Conservation (phyloP, 805 yeast species). For the Nakazawaea ambrosiae region DNA sequence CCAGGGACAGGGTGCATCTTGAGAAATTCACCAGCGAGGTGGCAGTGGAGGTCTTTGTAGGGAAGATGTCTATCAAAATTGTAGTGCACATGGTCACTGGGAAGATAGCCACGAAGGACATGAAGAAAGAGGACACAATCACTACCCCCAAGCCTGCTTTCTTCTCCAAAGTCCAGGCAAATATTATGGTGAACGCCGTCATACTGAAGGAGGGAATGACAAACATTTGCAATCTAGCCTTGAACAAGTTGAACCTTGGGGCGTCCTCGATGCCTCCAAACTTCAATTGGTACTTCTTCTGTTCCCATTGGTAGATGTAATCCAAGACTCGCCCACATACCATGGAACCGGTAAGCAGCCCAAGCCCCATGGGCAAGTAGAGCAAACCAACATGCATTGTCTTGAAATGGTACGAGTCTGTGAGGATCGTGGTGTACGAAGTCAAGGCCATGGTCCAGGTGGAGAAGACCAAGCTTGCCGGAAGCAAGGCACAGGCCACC, state of each 20-base stretch:
- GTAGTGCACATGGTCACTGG: slow-evolving; percentile 51
- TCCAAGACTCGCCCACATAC: slow-evolving; percentile 52
- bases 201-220: slow-evolving; percentile 32
- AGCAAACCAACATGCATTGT: slow-evolving; percentile 61
- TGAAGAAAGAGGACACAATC: slow-evolving; percentile 44
- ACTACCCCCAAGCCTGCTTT: slow-evolving; percentile 40
- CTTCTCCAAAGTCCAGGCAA: slow-evolving; percentile 59
- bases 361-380: slow-evolving; percentile 69
- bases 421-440: slow-evolving; percentile 50
- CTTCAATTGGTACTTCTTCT: slow-evolving; percentile 22
- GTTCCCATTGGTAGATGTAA: slow-evolving; percentile 33
- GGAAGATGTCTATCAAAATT: slow-evolving; percentile 59
- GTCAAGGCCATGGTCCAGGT: slow-evolving; percentile 68
- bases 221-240: slow-evolving; percentile 40
- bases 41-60: slow-evolving; percentile 57
- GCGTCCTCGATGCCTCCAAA: slow-evolving; percentile 10
- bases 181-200: slow-evolving; percentile 34
- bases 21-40: slow-evolving; percentile 58
- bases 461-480: slow-evolving; percentile 58
- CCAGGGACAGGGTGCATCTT: slow-evolving; percentile 58
- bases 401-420: slow-evolving; percentile 40
- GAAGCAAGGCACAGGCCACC: slow-evolving; percentile 41
- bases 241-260: slow-evolving; percentile 38
- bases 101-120: slow-evolving; percentile 45
- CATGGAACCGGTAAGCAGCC: slow-evolving; percentile 56